These are phyloP conservation scores for Morella rubra DNA, from an alignment of 306 rosid genomes.

Conservation along the genomic window DNA sequence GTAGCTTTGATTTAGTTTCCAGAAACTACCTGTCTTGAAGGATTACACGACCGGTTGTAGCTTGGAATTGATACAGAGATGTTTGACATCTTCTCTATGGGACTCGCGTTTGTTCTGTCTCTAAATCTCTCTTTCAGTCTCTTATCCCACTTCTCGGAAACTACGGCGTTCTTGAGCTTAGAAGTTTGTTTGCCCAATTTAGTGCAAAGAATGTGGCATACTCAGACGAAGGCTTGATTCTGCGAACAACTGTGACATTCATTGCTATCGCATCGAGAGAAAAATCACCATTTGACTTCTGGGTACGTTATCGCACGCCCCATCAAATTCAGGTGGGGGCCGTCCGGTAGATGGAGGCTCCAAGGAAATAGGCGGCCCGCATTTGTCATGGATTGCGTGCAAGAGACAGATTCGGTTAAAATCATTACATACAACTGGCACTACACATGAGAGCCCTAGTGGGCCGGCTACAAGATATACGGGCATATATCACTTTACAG, in stretches of 20 bases:
- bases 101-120: not conserved
- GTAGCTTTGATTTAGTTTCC: not conserved
- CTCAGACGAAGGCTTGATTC: not conserved
- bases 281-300: not conserved
- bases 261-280: not conserved
- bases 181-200: not conserved
- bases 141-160: not conserved
- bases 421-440: too few species aligned
- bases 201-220: not conserved
- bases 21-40: constrained; percentile 13
- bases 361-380: not conserved
- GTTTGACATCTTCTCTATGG: not conserved
- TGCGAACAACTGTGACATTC: not conserved
- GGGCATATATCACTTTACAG: too few species aligned
- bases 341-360: not conserved
- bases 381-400: not conserved
- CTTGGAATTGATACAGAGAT: not conserved
- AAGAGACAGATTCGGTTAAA: too few species aligned
- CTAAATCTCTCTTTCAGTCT: not conserved
- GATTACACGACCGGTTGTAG: not conserved
- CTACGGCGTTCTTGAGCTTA: too few species aligned
- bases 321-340: not conserved
- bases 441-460: too few species aligned
- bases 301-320: not conserved
- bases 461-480: too few species aligned